Evolutionary conservation across 306 rosid species (phyloP).

Genomic region (Medicago ruthenica): DNA sequence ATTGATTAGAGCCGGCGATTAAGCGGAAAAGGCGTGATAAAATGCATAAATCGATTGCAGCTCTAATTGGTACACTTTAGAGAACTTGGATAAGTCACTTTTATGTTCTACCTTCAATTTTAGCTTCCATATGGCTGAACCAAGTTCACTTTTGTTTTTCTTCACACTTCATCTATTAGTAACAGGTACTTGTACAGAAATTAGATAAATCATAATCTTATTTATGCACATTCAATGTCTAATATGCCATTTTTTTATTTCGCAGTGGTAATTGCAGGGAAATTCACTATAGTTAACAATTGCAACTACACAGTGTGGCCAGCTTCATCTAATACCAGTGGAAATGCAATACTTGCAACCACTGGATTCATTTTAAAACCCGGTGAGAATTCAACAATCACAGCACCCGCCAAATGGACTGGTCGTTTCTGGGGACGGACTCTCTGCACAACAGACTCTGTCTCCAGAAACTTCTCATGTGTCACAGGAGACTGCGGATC

Average conservation of each 20-base stretch:
- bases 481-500: constrained; percentile 75
- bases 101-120: background rate
- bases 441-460: constrained; percentile 61
- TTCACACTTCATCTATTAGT: constrained; percentile 10
- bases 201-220: too few relatives aligned
- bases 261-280: constrained; percentile 62
- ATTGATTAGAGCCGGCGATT: too few relatives aligned
- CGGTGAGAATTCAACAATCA: constrained; percentile 53
- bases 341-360: constrained; percentile 47
- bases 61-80: background rate
- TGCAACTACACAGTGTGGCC: constrained; percentile 87
- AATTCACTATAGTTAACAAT: constrained; percentile 68
- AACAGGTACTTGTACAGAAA: background rate
- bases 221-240: too few relatives aligned
- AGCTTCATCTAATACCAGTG: constrained; percentile 54
- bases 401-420: constrained; percentile 58
- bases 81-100: background rate
- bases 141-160: background rate
- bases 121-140: background rate
- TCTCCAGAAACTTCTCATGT: constrained; percentile 69
- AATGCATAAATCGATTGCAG: too few relatives aligned
- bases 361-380: constrained; percentile 66
- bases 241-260: too few relatives aligned
- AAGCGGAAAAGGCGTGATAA: too few relatives aligned
- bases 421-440: constrained; percentile 88